Evolutionary conservation across 2,329 filamentous ascomycete genomes (phyloP).

Genomic region (Raffaelea deltoideospora): DNA sequence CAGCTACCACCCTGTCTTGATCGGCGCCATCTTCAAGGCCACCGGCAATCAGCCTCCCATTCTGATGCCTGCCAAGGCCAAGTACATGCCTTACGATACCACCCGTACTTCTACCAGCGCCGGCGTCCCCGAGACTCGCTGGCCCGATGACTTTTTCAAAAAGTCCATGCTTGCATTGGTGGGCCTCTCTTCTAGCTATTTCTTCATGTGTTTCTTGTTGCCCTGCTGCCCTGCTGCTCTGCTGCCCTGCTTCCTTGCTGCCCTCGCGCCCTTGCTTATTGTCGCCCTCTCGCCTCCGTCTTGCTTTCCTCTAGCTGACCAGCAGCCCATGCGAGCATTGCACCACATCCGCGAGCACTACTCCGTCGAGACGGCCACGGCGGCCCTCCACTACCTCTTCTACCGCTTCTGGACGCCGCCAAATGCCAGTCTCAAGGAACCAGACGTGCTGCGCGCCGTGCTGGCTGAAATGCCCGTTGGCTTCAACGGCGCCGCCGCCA

Average conservation of each 20-base stretch:
- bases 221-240: no score
- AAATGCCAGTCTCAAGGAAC: slow-evolving; percentile 42
- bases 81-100: slow-evolving; percentile 32
- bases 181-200: not conserved
- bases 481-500: slow-evolving; percentile 1
- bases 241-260: no score
- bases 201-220: not conserved
- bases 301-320: not conserved
- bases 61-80: slow-evolving; percentile 51
- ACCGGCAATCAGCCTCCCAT: slow-evolving; percentile 63
- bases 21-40: slow-evolving; percentile 48
- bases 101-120: slow-evolving; percentile 22
- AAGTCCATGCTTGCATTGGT: slow-evolving; percentile 27
- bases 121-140: slow-evolving; percentile 19
- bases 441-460: slow-evolving; percentile 30
- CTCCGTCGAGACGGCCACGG: slow-evolving; percentile 31
- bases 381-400: slow-evolving; percentile 39
- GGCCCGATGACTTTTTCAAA: slow-evolving; percentile 28
- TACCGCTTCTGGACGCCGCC: slow-evolving; percentile 46
- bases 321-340: slow-evolving; percentile 46
- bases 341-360: slow-evolving; percentile 49
- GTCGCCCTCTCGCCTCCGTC: not conserved
- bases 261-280: no score
- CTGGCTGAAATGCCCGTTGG: slow-evolving; percentile 18
- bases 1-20: slow-evolving; percentile 51